Base-by-base conservation (phyloP, 306 rosid genomes). In the Leucaena leucocephala region DNA sequence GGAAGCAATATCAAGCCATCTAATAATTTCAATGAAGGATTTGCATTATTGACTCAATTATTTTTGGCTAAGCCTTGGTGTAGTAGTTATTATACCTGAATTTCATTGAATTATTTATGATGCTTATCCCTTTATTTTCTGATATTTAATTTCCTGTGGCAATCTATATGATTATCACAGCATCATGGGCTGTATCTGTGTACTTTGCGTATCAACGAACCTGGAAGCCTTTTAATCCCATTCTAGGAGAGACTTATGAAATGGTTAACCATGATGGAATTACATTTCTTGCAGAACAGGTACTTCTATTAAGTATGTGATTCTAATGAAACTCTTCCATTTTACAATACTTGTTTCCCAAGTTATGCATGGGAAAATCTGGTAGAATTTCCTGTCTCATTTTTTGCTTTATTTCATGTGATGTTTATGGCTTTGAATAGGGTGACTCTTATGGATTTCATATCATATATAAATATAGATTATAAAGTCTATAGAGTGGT, bases 141-240 rank as follows among this genome's bases (percentile, higher is more conserved):
- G 75, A 73, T 33, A 16, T 44, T 27, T 57, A 19, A 57, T 35
- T 21, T 44, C n/a, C 35, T 34, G 22, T 39, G 44, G n/a, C 38
- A 43, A 15, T 62, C 58, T 75, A 48, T 75, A 61, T 61, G 2
- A 68, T 77, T 50, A 12, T 78, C 76, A 76, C 91, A 91, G 96
- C 96, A 27, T 89, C 93, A 45, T 91, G 87, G 85, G 88, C 88
- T 44, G 86, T 91, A 81, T 91, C 96, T 15, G 92, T 89, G 61
- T 91, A 91, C 82, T 91, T 86, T 72, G 91, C 91, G 0, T 86
- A 74, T 81, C 96, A 91, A 82, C 77, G 96, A 74, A 91, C 93
- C 39, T 91, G 96, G 96, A 91, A 91, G 86, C 96, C 93, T 54
- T 91, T 91, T 77, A 91, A 91, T 83, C 96, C 96, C 40, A 91